Conservation (phyloP, 1,139 yeast species). For the Scheffersomyces parashehatae region DNA sequence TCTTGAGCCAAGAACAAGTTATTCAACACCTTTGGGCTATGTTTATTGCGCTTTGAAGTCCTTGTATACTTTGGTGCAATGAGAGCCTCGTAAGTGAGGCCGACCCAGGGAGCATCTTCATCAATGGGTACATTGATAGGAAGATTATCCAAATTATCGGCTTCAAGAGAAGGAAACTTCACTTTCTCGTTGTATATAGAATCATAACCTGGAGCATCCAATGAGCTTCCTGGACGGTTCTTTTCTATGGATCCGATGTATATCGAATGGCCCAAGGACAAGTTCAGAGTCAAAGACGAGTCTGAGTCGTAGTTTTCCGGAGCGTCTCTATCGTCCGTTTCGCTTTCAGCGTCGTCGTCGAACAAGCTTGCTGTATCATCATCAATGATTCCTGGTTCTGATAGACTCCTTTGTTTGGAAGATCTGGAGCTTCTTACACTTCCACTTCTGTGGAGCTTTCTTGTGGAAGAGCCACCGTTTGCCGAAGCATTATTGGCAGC, state of each 20-base stretch:
- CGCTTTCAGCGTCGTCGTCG: constrained; percentile 12
- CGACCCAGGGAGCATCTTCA: constrained; percentile 30
- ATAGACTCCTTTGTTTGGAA: constrained; percentile 5
- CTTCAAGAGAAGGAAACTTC: constrained; percentile 1
- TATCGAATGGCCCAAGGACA: not conserved
- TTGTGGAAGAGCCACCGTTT: not conserved
- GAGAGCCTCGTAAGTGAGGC: constrained; percentile 40
- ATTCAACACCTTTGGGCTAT: constrained; percentile 47
- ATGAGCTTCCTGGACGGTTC: not conserved
- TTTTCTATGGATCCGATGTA: not conserved
- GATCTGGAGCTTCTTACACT: constrained; percentile 3
- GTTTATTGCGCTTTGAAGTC: constrained; percentile 44
- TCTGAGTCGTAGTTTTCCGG: constrained; percentile 1
- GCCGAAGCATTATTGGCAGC: too few species aligned
- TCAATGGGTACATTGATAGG: not conserved
- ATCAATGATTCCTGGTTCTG: constrained; percentile 9
- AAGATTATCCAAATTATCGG: not conserved
- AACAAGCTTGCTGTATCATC: constrained; percentile 11
- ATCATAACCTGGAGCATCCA: not conserved
- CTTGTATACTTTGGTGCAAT: constrained; percentile 56
- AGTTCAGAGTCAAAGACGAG: constrained; percentile 3
- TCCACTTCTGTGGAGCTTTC: constrained; percentile 1
- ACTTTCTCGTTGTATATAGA: not conserved
- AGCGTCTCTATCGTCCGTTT: constrained; percentile 5
- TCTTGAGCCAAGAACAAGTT: constrained; percentile 82